phyloP scores from a whole-genome alignment of 169 alveolate species.

The Cryptosporidium muris region DNA sequence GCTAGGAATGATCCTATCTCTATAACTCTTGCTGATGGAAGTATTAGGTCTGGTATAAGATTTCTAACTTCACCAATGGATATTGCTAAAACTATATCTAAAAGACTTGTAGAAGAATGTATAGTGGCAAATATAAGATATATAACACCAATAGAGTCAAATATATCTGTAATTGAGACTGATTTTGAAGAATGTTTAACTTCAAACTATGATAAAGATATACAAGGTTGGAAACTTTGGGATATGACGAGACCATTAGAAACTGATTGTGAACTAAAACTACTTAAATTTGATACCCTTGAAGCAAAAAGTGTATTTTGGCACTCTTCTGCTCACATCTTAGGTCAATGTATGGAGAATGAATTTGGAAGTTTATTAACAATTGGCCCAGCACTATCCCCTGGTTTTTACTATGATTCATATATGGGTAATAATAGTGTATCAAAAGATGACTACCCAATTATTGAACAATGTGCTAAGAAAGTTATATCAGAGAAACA shows the following conservation, averaged over 20 bases:
- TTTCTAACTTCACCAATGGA: slow-evolving; percentile 91
- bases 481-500: slow-evolving; percentile 86
- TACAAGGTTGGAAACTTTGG: slow-evolving; percentile 86
- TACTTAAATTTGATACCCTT: slow-evolving; percentile 89
- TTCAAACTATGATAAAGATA: slow-evolving; percentile 5
- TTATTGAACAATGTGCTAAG: slow-evolving; percentile 78
- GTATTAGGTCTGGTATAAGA: slow-evolving; percentile 84
- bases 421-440: slow-evolving; percentile 88
- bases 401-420: slow-evolving; percentile 98
- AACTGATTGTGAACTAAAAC: slow-evolving; percentile 92
- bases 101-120: slow-evolving; percentile 86
- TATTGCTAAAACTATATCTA: slow-evolving; percentile 88
- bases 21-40: slow-evolving; percentile 90
- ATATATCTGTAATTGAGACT: slow-evolving; percentile 85
- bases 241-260: slow-evolving; percentile 96
- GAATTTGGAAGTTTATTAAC: slow-evolving; percentile 95
- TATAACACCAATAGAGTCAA: slow-evolving; percentile 74
- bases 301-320: slow-evolving; percentile 96
- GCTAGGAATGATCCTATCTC: slow-evolving; percentile 80
- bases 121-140: slow-evolving; percentile 90
- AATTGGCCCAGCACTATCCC: slow-evolving; percentile 89
- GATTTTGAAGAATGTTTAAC: slow-evolving; percentile 76
- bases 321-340: slow-evolving; percentile 98
- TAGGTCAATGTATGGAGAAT: slow-evolving; percentile 89
- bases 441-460: slow-evolving; percentile 32